These are phyloP conservation scores for Triadica sebifera DNA, from an alignment of 345 rosid genomes.

Conservation along the genomic window DNA sequence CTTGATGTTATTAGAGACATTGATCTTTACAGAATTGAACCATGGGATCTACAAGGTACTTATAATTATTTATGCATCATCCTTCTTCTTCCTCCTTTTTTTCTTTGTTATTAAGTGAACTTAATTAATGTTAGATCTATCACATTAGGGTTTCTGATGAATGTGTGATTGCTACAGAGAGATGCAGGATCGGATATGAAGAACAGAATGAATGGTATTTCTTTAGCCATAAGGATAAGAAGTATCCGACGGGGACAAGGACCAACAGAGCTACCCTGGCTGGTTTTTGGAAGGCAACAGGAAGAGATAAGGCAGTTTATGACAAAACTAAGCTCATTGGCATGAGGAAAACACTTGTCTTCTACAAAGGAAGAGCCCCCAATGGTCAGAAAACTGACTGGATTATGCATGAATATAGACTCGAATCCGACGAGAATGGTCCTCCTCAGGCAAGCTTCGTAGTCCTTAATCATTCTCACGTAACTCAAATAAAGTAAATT, in stretches of 20 bases:
- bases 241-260: slow-evolving; percentile 96
- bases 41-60: slow-evolving; percentile 97
- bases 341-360: slow-evolving; percentile 96
- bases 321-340: slow-evolving; percentile 86
- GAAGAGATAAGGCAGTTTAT: slow-evolving; percentile 89
- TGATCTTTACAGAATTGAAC: slow-evolving; percentile 93
- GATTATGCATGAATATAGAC: slow-evolving; percentile 98
- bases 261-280: slow-evolving; percentile 97
- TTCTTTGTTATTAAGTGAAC: no score
- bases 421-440: slow-evolving; percentile 88
- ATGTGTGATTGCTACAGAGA: slow-evolving; percentile 42
- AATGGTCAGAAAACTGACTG: slow-evolving; percentile 94
- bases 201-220: slow-evolving; percentile 97
- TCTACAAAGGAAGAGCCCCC: slow-evolving; percentile 98
- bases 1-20: slow-evolving; percentile 95
- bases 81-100: not conserved
- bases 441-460: slow-evolving; percentile 79
- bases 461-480: not conserved
- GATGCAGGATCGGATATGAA: slow-evolving; percentile 87
- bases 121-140: no score
- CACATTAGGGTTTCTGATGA: not conserved
- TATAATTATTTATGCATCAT: no score
- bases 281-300: slow-evolving; percentile 98
- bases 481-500: no score
- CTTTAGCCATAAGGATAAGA: slow-evolving; percentile 98